These are phyloP conservation scores for Plectranthus barbatus DNA, from an alignment of 257 asterid species.

Conservation along the genomic window DNA sequence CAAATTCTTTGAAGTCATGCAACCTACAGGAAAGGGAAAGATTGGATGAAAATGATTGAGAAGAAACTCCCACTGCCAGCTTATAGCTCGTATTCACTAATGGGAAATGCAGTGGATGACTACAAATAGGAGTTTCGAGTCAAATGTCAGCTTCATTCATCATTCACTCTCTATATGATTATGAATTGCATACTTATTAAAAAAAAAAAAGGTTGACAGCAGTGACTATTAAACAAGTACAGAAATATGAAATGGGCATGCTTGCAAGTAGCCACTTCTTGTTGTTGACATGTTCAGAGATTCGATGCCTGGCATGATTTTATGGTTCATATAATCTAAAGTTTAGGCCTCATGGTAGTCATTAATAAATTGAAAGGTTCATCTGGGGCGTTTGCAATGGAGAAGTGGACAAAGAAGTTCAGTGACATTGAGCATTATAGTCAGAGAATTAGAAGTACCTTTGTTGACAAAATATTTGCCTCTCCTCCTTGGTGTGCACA, in stretches of 20 bases:
- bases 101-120: no score
- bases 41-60: not conserved
- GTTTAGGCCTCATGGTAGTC: not conserved
- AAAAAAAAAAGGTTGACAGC: not conserved
- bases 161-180: no score
- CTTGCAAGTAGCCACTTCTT: not conserved
- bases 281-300: not conserved
- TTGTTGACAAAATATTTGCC: conserved; percentile 76
- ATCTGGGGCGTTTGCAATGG: not conserved
- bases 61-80: not conserved
- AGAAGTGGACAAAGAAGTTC: not conserved
- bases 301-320: not conserved
- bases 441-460: conserved; percentile 36
- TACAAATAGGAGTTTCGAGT: no score
- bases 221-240: not conserved
- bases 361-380: not conserved
- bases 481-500: conserved; percentile 87
- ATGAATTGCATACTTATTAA: no score
- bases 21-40: conserved; percentile 31
- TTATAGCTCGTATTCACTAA: not conserved
- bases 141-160: no score
- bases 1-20: conserved; percentile 88
- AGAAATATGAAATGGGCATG: not conserved
- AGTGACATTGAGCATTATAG: not conserved
- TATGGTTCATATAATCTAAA: not conserved